Evolutionary conservation across 805 yeast species (phyloP).

Genomic region (Lachancea cidri): DNA sequence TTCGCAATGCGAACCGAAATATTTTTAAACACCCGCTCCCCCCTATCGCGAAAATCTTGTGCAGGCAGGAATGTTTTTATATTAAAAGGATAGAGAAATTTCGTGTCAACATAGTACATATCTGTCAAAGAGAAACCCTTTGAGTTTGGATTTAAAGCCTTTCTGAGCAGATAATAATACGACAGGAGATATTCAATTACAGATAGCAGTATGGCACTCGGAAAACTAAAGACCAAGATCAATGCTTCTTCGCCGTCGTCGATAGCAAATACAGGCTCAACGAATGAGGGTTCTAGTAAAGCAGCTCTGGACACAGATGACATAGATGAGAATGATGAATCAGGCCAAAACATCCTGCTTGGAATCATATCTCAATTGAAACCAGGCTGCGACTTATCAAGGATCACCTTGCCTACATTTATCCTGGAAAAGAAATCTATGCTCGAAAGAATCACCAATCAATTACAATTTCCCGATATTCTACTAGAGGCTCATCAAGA

Average conservation of each 20-base stretch:
- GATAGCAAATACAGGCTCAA: background rate
- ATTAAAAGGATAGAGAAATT: too few relatives aligned
- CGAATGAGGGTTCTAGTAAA: conserved; percentile 1
- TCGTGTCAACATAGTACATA: too few relatives aligned
- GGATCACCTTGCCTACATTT: conserved; percentile 93
- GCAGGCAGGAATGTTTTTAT: too few relatives aligned
- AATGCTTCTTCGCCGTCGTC: conserved; percentile 1
- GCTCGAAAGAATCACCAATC: conserved; percentile 93
- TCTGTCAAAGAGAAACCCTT: too few relatives aligned
- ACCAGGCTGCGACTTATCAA: conserved; percentile 85
- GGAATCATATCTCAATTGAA: conserved; percentile 87
- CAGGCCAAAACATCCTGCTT: conserved; percentile 79
- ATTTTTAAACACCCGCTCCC: background rate
- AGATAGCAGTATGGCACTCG: conserved; percentile 1
- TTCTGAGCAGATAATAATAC: too few relatives aligned
- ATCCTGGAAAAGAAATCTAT: conserved; percentile 91
- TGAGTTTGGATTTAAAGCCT: too few relatives aligned
- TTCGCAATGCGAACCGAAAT: background rate
- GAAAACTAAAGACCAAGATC: background rate
- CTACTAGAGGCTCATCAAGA: conserved; percentile 61
- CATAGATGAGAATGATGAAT: conserved; percentile 86
- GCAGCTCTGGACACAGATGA: conserved; percentile 49
- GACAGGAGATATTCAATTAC: too few relatives aligned
- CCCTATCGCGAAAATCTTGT: background rate
- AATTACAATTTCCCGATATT: conserved; percentile 72